Base-by-base conservation (phyloP, 257 asterid species). In the Phtheirospermum japonicum region DNA sequence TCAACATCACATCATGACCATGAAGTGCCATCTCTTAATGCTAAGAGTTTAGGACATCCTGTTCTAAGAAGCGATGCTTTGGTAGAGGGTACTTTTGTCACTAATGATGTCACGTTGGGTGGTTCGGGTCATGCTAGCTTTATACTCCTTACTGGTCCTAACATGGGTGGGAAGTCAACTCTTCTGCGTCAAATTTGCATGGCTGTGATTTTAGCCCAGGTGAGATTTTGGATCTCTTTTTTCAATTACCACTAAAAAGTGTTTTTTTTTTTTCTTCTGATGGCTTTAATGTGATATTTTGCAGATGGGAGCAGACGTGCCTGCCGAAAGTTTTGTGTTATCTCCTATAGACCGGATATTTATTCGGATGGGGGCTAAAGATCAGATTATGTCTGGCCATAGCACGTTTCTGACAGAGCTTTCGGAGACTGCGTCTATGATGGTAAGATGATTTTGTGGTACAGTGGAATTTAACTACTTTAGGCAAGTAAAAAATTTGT, bases 111-210 rank as follows among this genome's bases (percentile, higher is more conserved):
- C 43, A 71, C 80, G 32, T 86, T 92, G 57, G 96, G 97, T 45
- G 95, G 94, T 72, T 77, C 89, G 64, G 78, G 69, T 64, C 72
- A 79, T 59, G 79, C 97, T 57, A 74, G 81, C 69, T 89, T 89
- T 77, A 80, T 89, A 77, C 88, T 92, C 71, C 96, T 92, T 56
- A 92, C 95, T 56, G 97, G 99, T 56, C 97, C 99, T 68, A 93
- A 93, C 83, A 93, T 93, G 99, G 99, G 99, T 59, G 99, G 99
- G 63, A 92, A 92, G 74, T 93, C 97, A 56, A 93, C 99, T 26
- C 94, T 93, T 75, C 80, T 89, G 53, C 96, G 99, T 45, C 99
- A 93, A 80, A 76, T 89, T 73, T 93, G 99, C 80, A 63, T 93
- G 79, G 96, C 96, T 67, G 91, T 82, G 64, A 85, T 93, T 77